Percentiles rank a stretch among this genome's conserved stretches.
Evolutionary conservation across 768 basidiomycete species (phyloP).

Genomic region (Serendipita indica): DNA sequence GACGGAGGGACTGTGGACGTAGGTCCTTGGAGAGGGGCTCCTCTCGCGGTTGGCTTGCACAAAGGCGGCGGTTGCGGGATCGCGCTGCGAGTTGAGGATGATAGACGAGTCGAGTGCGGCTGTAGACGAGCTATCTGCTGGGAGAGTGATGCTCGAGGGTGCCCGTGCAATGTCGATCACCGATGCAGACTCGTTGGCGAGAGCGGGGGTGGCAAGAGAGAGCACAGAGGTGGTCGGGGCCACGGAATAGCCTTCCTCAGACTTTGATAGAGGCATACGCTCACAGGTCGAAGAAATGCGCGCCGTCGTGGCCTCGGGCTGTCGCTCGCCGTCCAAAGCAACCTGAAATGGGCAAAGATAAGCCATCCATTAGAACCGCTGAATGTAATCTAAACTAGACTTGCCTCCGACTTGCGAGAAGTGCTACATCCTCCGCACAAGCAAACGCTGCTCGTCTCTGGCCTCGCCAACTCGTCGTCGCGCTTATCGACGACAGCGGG

Average conservation of each 20-base stretch:
- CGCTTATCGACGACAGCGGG: background rate
- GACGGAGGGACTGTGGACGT: background rate
- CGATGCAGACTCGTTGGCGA: background rate
- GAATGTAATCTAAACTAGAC: too few species aligned
- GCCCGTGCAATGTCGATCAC: background rate
- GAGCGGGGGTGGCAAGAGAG: background rate
- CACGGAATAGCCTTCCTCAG: conserved; percentile 1
- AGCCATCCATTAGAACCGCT: too few species aligned
- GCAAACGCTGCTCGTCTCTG: background rate
- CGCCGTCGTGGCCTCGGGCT: background rate
- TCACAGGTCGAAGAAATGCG: background rate
- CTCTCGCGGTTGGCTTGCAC: background rate
- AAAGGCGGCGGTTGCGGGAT: background rate
- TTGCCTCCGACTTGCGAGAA: background rate
- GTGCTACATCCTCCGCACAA: background rate
- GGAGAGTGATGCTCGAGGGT: background rate
- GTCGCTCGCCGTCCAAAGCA: conserved; percentile 1
- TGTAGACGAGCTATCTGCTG: background rate
- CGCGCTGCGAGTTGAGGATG: background rate
- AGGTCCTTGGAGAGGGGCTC: conserved; percentile 1
- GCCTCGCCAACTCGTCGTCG: background rate
- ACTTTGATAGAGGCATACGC: background rate
- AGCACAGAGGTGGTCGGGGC: background rate
- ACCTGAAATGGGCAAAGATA: background rate
- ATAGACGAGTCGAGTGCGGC: background rate